Base-by-base conservation (phyloP, 2,329 filamentous ascomycete species). In the Phaeosphaeriaceae sp. region DNA sequence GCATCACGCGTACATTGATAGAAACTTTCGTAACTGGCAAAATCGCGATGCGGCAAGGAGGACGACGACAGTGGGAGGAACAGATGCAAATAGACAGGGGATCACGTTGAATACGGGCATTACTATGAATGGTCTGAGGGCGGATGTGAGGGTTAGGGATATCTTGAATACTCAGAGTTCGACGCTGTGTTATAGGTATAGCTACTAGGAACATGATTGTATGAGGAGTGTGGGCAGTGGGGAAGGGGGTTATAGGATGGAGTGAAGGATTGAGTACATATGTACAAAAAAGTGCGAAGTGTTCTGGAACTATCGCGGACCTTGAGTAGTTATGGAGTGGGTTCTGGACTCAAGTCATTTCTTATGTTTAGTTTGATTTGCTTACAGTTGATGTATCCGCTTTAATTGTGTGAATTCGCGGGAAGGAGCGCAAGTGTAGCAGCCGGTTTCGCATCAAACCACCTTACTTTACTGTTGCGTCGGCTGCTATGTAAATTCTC, bases 11-110 rank as follows among this genome's bases (percentile, higher is more conserved):
- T 80, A 80, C 67, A 78, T 85, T 47, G 83, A 85, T 69, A 78
- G 81, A 41, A 76, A 80, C 45, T 84, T 77, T 75, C 81, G 80
- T 76, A 80, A 82, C 57, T 85, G 82, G 82, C 82, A 84, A 67
- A 73, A 74, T 66, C 40, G 47, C 22, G 62, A 73, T 61, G 31
- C 59, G 19, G n/a, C 5, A 11, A 53, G 56, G 2, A 69, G 74
- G 53, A 45, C 62, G 3, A 63, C 25, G 15, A 63, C 50, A 36
- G 79, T 85, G 58, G 70, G 71, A 36, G 82, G 82, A 3, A 80
- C 77, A 7, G 79, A 75, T 44, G 25, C 21, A 3, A 25, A 41
- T 17, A 67, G 68, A n/a, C 62, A 58, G n/a, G 15, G 47, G 1
- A 60, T 76, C 3, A 68, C 62, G 17, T 49, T 75, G 31, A 66